These are phyloP conservation scores for Mycena polygramma DNA, from an alignment of 768 basidiomycete genomes.

Conservation along the genomic window DNA sequence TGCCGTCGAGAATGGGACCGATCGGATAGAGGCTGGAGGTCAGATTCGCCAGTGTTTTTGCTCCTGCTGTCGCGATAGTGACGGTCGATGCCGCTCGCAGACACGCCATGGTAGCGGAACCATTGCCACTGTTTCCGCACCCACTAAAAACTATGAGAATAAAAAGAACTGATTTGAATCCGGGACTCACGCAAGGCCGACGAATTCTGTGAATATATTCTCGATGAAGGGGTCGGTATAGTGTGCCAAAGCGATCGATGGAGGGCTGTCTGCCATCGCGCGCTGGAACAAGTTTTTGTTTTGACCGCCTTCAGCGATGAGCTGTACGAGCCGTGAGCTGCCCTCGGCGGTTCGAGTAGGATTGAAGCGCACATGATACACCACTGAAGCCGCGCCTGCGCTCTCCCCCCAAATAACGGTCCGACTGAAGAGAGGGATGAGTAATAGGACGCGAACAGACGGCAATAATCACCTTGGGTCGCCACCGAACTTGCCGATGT, in stretches of 20 bases:
- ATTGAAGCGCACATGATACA: conserved; percentile 52
- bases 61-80: conserved; percentile 50
- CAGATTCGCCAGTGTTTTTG: conserved; percentile 45
- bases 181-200: conserved; percentile 49
- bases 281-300: conserved; percentile 54
- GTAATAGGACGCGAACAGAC: not conserved
- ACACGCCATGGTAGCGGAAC: conserved; percentile 46
- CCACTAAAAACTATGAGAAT: conserved; percentile 38
- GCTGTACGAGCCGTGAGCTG: conserved; percentile 38
- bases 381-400: conserved; percentile 54
- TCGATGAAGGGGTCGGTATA: conserved; percentile 52
- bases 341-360: not conserved
- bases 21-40: conserved; percentile 53
- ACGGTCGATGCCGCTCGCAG: conserved; percentile 46
- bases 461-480: conserved; percentile 45
- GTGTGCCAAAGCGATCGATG: conserved; percentile 51
- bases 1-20: conserved; percentile 53
- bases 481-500: conserved; percentile 54
- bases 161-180: not conserved
- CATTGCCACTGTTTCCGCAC: conserved; percentile 38
- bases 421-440: conserved; percentile 43
- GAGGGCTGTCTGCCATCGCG: conserved; percentile 60
- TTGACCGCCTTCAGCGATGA: conserved; percentile 55
- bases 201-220: conserved; percentile 52
- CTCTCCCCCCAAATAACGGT: too few relatives aligned